Evolutionary conservation across 176 grass and related monocot genomes (phyloP).

Genomic region (Sorghum bicolor): Sorghum_bicolor_NCBIv3 NC_012876.2:711501-712000

Average conservation of each 20-base stretch:
- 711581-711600: too few species aligned
- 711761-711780: conserved; percentile 67
- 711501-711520: background rate
- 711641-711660: background rate
- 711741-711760: conserved; percentile 33
- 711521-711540: background rate
- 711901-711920: conserved; percentile 37
- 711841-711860: conserved; percentile 29
- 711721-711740: conserved; percentile 58
- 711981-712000: conserved; percentile 40
- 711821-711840: conserved; percentile 59
- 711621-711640: too few species aligned
- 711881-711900: conserved; percentile 62
- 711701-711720: conserved; percentile 48
- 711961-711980: background rate
- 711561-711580: too few species aligned
- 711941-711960: background rate
- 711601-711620: too few species aligned
- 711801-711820: conserved; percentile 69
- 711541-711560: too few species aligned
- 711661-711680: conserved; percentile 73
- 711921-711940: background rate
- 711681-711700: conserved; percentile 72
- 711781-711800: conserved; percentile 84
- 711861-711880: conserved; percentile 53